A percentile compares a stretch with the other conserved stretches of the same genome.
These are phyloP conservation scores for Geosiphon pyriformis DNA, from an alignment of 192 early-diverging fungal species.

Conservation along the genomic window DNA sequence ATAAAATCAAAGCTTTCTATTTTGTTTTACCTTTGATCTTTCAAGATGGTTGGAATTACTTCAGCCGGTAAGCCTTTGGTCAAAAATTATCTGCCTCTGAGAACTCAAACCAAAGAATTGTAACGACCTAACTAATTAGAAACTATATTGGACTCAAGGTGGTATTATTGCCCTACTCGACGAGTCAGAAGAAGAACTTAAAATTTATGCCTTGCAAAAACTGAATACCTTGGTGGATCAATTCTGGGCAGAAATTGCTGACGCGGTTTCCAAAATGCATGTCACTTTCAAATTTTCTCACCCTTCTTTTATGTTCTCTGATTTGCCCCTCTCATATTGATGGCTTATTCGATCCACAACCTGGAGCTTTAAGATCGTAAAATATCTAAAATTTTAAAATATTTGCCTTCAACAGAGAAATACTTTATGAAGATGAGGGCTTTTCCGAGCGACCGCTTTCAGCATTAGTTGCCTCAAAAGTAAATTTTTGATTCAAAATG, in stretches of 20 bases:
- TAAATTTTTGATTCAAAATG: slow-evolving; percentile 28
- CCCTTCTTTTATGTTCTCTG: background rate
- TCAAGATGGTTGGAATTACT: background rate
- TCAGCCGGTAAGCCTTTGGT: background rate
- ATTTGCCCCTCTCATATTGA: too few species aligned
- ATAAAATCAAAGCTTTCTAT: too few species aligned
- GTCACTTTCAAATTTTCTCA: slow-evolving; percentile 9
- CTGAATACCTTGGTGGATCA: slow-evolving; percentile 84
- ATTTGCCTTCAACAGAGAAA: too few species aligned
- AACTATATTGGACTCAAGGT: slow-evolving; percentile 42
- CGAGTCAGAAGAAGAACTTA: slow-evolving; percentile 85
- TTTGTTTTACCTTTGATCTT: background rate
- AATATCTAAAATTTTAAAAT: too few species aligned
- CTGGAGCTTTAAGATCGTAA: too few species aligned
- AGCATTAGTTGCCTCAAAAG: slow-evolving; percentile 95
- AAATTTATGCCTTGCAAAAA: slow-evolving; percentile 89
- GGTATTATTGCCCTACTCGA: slow-evolving; percentile 93
- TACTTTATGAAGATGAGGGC: slow-evolving; percentile 85
- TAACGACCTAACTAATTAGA: background rate
- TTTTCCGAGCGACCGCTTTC: slow-evolving; percentile 87
- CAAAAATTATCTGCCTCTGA: background rate
- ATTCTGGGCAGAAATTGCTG: slow-evolving; percentile 99
- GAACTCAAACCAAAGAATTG: background rate
- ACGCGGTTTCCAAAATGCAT: slow-evolving; percentile 85
- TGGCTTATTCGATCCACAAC: too few species aligned